Percentiles rank a stretch among this genome's conserved stretches.
Conservation (phyloP, 148 eudicot genomes). For the Limonium bicolor region DNA sequence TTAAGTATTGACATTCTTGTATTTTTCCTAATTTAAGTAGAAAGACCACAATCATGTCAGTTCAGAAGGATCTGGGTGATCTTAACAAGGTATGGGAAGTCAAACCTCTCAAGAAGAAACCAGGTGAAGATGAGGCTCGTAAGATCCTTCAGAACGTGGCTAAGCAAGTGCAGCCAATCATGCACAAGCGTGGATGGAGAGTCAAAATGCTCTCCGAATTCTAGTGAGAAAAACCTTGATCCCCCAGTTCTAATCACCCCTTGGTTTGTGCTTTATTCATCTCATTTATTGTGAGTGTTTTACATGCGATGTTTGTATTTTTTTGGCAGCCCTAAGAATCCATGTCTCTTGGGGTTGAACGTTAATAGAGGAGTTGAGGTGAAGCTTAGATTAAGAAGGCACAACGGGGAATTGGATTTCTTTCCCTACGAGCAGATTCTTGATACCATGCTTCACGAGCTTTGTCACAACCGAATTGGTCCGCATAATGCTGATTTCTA, state of each 20-base stretch:
- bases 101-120: slow-evolving; percentile 47
- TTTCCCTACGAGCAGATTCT: slow-evolving; percentile 55
- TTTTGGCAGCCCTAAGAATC: slow-evolving; percentile 54
- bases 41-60: too few relatives aligned
- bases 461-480: slow-evolving; percentile 67
- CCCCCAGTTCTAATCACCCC: too few relatives aligned
- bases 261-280: neutral
- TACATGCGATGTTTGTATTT: neutral
- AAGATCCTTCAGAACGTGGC: slow-evolving; percentile 51
- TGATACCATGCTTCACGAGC: slow-evolving; percentile 90
- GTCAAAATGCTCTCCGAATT: slow-evolving; percentile 72
- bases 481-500: slow-evolving; percentile 78
- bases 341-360: slow-evolving; percentile 65
- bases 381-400: slow-evolving; percentile 58
- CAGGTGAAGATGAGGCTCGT: slow-evolving; percentile 54
- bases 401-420: slow-evolving; percentile 62
- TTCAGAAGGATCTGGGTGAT: slow-evolving; percentile 37
- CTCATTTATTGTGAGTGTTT: neutral
- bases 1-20: too few relatives aligned
- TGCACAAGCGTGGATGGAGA: slow-evolving; percentile 68
- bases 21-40: too few relatives aligned
- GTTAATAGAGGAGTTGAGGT: slow-evolving; percentile 65
- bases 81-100: slow-evolving; percentile 80
- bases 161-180: slow-evolving; percentile 72
- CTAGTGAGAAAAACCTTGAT: slow-evolving; percentile 28